Conservation (phyloP, 139 green algal species). For the Pedinophyceae sp. region DNA sequence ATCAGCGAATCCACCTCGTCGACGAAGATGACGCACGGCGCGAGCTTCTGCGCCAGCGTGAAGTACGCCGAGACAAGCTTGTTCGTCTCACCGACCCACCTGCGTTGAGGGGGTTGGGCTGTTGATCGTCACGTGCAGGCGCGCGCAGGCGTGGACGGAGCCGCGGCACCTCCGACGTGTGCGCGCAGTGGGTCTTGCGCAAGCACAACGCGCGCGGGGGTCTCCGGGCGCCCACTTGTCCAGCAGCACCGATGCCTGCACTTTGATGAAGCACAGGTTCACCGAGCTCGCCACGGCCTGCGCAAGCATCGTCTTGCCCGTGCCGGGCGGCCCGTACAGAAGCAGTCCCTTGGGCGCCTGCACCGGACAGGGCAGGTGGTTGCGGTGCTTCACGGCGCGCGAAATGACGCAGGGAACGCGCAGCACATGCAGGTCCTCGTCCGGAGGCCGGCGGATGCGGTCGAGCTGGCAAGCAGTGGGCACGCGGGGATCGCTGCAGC, state of each 20-base stretch:
- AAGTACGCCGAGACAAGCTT: not conserved
- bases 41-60: not conserved
- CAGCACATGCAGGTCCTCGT: no score
- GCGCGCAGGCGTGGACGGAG: conserved; percentile 68
- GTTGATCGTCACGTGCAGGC: conserved; percentile 61
- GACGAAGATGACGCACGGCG: conserved; percentile 66
- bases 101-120: no score
- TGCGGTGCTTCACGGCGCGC: no score
- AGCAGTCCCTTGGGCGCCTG: conserved; percentile 33
- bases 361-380: no score
- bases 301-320: conserved; percentile 68
- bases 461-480: no score
- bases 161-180: no score
- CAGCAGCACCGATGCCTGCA: not conserved
- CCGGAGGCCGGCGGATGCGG: no score
- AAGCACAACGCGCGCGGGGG: conserved; percentile 73
- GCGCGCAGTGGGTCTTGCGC: conserved; percentile 59
- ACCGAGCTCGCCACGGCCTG: conserved; percentile 17
- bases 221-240: conserved; percentile 43
- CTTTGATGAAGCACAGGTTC: not conserved
- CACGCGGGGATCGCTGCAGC: no score
- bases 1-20: conserved; percentile 49
- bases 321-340: conserved; percentile 56
- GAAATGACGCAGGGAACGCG: no score
- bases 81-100: not conserved